Evolutionary conservation across 2,329 filamentous ascomycete genomes (phyloP).

Genomic region (Dactylellina parvicollis): DNA sequence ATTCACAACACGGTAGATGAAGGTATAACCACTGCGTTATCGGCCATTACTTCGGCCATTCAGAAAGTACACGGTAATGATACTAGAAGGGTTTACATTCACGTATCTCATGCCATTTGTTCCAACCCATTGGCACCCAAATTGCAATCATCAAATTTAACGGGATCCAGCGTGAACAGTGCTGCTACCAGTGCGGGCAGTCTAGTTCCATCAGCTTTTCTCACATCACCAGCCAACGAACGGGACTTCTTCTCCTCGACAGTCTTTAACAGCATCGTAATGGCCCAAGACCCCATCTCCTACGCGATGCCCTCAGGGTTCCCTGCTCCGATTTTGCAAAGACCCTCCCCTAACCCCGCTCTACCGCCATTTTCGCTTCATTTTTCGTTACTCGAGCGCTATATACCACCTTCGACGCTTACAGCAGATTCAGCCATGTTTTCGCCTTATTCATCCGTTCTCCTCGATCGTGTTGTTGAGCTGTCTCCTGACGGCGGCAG

Average conservation of each 20-base stretch:
- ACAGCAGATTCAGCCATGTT: slow-evolving; percentile 57
- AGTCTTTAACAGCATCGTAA: slow-evolving; percentile 58
- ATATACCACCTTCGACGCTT: slow-evolving; percentile 57
- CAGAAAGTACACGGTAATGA: slow-evolving; percentile 55
- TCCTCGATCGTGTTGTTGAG: slow-evolving; percentile 57
- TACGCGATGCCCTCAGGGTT: slow-evolving; percentile 53
- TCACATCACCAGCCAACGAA: slow-evolving; percentile 43
- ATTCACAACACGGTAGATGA: slow-evolving; percentile 55
- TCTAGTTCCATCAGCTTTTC: slow-evolving; percentile 54
- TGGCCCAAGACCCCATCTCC: slow-evolving; percentile 56
- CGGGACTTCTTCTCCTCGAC: slow-evolving; percentile 57
- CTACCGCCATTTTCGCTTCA: slow-evolving; percentile 57
- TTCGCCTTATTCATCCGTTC: slow-evolving; percentile 56
- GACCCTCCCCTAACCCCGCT: slow-evolving; percentile 56
- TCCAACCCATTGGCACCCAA: slow-evolving; percentile 56
- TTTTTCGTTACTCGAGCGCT: slow-evolving; percentile 58
- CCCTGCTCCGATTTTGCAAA: slow-evolving; percentile 46
- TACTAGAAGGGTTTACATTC: slow-evolving; percentile 57
- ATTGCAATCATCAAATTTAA: slow-evolving; percentile 56
- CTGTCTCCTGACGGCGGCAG: slow-evolving; percentile 56
- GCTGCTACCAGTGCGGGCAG: slow-evolving; percentile 54
- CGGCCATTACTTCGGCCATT: slow-evolving; percentile 56
- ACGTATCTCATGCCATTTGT: slow-evolving; percentile 58
- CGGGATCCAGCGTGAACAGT: slow-evolving; percentile 49
- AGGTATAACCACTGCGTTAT: slow-evolving; percentile 57